Base-by-base conservation (phyloP, 208 protist species). In the Crithidia brevicula region DNA sequence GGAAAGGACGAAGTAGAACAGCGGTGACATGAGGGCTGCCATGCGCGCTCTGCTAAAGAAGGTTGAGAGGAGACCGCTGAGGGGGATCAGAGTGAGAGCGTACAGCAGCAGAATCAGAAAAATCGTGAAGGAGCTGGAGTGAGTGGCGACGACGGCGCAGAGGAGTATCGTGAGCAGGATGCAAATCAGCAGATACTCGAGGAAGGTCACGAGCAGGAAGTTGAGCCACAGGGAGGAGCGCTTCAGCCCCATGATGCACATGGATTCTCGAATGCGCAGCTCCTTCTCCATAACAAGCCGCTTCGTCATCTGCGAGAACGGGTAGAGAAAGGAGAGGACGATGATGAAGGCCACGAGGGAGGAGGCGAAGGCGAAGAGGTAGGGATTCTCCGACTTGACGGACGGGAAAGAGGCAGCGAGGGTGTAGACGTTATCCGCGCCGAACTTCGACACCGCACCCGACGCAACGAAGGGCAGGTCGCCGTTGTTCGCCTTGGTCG, bases 261-360 rank as follows among this genome's bases (percentile, higher is more conserved):
- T 82, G 22, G 83, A 82, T 59, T 96, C 83, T 20, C 85, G 81
- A 10, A 96, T 78, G 43, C 80, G 82, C 45, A 92, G 58, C 59
- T 96, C 90, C 71, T 96, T 96, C 58, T 96, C 87, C 38, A 88
- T 30, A n/a, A 95, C 89, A 36, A 95, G 68, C n/a, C 83, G 82
- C 70, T 86, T 91, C 18, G 85, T 88, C 67, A 85, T 70, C 62
- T 63, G 61, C 27, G 57, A 23, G 36, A 54, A 75, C n/a, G 69
- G 69, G 69, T 75, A 75, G 45, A 94, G 59, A 49, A 89, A 82
- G 6, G 65, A 54, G 16, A 94, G 57, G 13, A 89, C 83, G 57
- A 94, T 28, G n/a, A 94, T 54, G 47, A 89, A 81, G 54, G 83
- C 62, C 33, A 77, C 59, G 46, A 82, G 69, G 2, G 69, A 62